Percentiles rank a stretch among this genome's conserved stretches.
Conservation (phyloP, 176 grass and related monocot species). For the Carex pumila region DNA sequence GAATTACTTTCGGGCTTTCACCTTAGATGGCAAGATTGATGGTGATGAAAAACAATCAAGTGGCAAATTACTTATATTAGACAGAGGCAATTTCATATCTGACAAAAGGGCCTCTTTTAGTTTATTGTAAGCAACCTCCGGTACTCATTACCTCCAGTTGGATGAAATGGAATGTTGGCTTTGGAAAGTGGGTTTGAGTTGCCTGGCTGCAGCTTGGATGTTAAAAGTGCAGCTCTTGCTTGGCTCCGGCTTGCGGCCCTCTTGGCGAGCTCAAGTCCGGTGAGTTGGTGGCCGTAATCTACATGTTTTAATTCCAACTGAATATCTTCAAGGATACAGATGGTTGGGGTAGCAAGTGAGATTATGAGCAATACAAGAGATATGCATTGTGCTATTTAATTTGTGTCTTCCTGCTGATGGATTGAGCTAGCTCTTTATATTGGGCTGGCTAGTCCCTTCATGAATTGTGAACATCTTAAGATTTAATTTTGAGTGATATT, state of each 20-base stretch:
- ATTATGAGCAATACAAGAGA: slow-evolving; percentile 14
- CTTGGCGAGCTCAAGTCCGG: slow-evolving; percentile 8
- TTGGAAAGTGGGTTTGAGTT: neutral
- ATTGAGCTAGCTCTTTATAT: neutral
- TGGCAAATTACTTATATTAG: neutral
- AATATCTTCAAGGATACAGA: neutral
- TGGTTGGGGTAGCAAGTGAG: neutral
- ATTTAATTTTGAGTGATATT: too few species aligned
- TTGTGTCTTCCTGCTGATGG: neutral
- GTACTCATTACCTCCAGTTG: slow-evolving; percentile 1
- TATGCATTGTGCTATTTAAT: slow-evolving; percentile 18
- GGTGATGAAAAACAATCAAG: slow-evolving; percentile 47
- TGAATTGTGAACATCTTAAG: too few species aligned
- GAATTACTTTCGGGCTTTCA: slow-evolving; percentile 51
- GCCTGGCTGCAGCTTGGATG: neutral
- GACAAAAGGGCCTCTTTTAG: slow-evolving; percentile 28
- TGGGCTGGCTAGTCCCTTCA: neutral
- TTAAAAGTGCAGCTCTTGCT: neutral
- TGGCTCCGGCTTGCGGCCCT: slow-evolving; percentile 28
- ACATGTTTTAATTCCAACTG: slow-evolving; percentile 8
- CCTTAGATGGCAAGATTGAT: neutral
- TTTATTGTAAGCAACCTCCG: slow-evolving; percentile 10
- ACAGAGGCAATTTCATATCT: slow-evolving; percentile 29
- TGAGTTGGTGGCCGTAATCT: neutral
- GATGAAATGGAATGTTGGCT: slow-evolving; percentile 7